A percentile compares a stretch with the other conserved stretches of the same genome.
These are phyloP conservation scores for Thozetella sp. DNA, from an alignment of 495 filamentous ascomycete species.

Conservation along the genomic window DNA sequence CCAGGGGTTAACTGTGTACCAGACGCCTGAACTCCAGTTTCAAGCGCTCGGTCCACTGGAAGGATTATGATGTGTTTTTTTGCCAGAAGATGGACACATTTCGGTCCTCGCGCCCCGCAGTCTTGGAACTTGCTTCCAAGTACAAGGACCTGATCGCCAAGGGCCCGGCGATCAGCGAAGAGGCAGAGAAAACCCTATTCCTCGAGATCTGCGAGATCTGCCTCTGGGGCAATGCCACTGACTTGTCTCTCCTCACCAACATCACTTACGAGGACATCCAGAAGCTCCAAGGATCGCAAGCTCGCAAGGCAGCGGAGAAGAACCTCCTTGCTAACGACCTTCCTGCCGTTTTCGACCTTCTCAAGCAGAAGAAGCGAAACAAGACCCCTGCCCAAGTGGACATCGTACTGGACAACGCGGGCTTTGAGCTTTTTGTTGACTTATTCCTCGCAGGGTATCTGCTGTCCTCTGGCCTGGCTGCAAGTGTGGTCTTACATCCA, in stretches of 20 bases:
- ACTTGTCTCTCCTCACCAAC: conserved; percentile 85
- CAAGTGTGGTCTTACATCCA: conserved; percentile 84
- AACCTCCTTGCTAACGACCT: conserved; percentile 91
- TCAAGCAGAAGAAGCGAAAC: conserved; percentile 63
- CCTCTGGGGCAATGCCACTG: conserved; percentile 97
- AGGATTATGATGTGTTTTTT: conserved; percentile 87
- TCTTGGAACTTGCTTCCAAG: conserved; percentile 89
- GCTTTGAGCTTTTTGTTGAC: conserved; percentile 95
- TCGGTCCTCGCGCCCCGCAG: conserved; percentile 89
- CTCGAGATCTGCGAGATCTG: conserved; percentile 95
- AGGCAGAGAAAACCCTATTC: conserved; percentile 79
- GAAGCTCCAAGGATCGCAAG: conserved; percentile 86
- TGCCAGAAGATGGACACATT: conserved; percentile 93
- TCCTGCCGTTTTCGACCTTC: conserved; percentile 67
- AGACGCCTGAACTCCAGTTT: conserved; percentile 79
- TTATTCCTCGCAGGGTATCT: conserved; percentile 89
- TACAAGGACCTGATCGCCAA: conserved; percentile 68
- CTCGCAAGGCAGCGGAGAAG: conserved; percentile 79
- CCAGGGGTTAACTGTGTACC: conserved; percentile 2
- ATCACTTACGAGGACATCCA: conserved; percentile 95
- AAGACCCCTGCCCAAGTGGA: conserved; percentile 70
- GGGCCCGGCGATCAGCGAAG: conserved; percentile 45
- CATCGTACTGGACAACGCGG: conserved; percentile 94
- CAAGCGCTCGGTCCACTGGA: conserved; percentile 79
- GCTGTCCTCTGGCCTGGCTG: conserved; percentile 78